Evolutionary conservation across 495 filamentous ascomycete genomes (phyloP).

Genomic region (Astrothelium subdiscretum): DNA sequence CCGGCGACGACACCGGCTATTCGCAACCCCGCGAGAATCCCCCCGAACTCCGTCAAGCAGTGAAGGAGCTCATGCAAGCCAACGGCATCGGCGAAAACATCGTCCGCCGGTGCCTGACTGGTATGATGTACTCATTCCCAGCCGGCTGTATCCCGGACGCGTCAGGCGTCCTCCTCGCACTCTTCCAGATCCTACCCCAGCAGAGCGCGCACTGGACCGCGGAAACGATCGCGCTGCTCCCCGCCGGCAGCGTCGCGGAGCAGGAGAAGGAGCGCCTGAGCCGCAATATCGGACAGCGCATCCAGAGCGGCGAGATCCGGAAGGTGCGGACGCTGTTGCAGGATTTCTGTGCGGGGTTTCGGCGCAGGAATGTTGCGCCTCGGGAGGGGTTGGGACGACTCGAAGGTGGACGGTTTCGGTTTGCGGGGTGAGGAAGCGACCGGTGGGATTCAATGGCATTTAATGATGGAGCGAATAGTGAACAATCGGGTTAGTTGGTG

Average conservation of each 20-base stretch:
- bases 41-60: slow-evolving; percentile 35
- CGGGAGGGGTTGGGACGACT: slow-evolving; percentile 76
- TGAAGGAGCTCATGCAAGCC: slow-evolving; percentile 56
- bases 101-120: slow-evolving; percentile 74
- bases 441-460: too few species aligned
- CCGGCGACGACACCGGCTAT: slow-evolving; percentile 52
- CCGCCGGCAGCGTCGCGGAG: slow-evolving; percentile 62
- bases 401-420: slow-evolving; percentile 77
- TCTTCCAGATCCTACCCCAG: slow-evolving; percentile 77
- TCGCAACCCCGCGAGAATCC: slow-evolving; percentile 31
- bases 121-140: slow-evolving; percentile 98
- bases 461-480: too few species aligned
- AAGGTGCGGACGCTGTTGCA: slow-evolving; percentile 79
- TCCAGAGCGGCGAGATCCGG: slow-evolving; percentile 60
- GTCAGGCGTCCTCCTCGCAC: slow-evolving; percentile 73
- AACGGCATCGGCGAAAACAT: slow-evolving; percentile 57
- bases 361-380: slow-evolving; percentile 87
- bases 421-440: slow-evolving; percentile 35
- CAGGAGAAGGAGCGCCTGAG: slow-evolving; percentile 39
- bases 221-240: slow-evolving; percentile 70
- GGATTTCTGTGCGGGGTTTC: slow-evolving; percentile 91
- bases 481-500: too few species aligned
- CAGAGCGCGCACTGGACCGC: slow-evolving; percentile 71
- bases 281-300: slow-evolving; percentile 39
- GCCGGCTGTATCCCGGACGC: slow-evolving; percentile 90